Evolutionary conservation across 2,329 filamentous ascomycete species (phyloP).

Genomic region (Diplodia seriata): DNA sequence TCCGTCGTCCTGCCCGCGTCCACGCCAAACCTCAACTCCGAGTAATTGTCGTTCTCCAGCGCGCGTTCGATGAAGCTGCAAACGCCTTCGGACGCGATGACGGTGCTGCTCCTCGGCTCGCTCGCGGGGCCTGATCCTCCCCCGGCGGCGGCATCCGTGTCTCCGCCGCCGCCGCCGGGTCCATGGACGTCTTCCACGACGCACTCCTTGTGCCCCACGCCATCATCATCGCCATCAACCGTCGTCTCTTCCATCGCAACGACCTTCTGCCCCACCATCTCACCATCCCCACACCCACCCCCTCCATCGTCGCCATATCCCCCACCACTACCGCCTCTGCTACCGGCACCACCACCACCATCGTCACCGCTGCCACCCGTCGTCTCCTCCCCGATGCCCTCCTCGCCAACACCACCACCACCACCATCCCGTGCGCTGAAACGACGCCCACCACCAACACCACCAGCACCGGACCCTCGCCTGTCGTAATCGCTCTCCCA

Average conservation of each 20-base stretch:
- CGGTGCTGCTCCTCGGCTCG: constrained; percentile 16
- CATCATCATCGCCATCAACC: too few species aligned
- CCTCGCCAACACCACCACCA: neutral
- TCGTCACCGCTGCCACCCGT: too few species aligned
- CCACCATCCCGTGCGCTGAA: neutral
- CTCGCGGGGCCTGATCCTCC: neutral
- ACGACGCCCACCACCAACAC: too few species aligned
- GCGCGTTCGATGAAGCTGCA: neutral
- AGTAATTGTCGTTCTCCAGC: neutral
- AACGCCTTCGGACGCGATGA: neutral
- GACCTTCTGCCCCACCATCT: too few species aligned
- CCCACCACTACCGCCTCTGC: neutral
- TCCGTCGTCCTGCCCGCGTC: neutral
- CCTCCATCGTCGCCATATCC: too few species aligned
- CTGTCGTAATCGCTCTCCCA: too few species aligned
- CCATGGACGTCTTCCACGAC: too few species aligned
- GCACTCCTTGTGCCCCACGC: too few species aligned
- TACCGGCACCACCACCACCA: neutral
- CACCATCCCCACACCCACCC: too few species aligned
- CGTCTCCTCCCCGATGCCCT: neutral
- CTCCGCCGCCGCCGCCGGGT: too few species aligned
- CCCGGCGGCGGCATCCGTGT: neutral
- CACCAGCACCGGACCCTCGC: too few species aligned
- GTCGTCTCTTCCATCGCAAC: too few species aligned
- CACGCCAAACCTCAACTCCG: neutral